Base-by-base conservation (phyloP, 164 flowering plant genomes). In the Annona cherimola region DNA sequence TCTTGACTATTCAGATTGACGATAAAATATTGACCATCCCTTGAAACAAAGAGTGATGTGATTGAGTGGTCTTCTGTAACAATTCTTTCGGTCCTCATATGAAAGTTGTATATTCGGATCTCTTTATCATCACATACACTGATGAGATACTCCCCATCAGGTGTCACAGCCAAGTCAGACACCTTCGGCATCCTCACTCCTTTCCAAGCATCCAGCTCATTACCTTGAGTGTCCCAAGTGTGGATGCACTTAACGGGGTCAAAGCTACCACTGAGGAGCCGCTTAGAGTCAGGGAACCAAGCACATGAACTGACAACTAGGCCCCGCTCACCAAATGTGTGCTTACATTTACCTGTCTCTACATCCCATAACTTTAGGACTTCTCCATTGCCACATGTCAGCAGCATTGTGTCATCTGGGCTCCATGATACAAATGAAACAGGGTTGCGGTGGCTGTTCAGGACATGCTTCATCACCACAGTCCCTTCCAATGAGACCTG, bases 391-490 rank as follows among this genome's bases (percentile, higher is more conserved):
- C 99, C 99, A 71, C 99, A 95, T 45, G 99, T 95, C 61, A 95
- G 90, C 76, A 95, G 79, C 87, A 83, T 86, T 14, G 80, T 85
- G 73, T 95, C 96, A 78, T 95, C 91, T 5, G 99, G 97, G 76
- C 97, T 95, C 99, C 99, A 95, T 69, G 97, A 77, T 35, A 92
- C 92, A 78, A 83, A 88, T 16, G 97, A 91, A 62, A 95, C 94
- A 2, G 98, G 87, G 4, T 84, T 90, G 77, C 85, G 76, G 80
- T 92, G 98, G 75, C 93, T 81, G 66, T 71, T 68, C 11, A 92
- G 82, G 1, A 75, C 82, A 78, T 89, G 91, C 73, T 79, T 85
- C 71, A 81, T 78, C 35, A 80, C 82, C 69, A 90, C 16, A 42
- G 45, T 68, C 19, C 84, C 91, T 79, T 89, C 86, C 64, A 84